Conservation (phyloP, 106 monocot species). For the Iris macrosiphon region DNA sequence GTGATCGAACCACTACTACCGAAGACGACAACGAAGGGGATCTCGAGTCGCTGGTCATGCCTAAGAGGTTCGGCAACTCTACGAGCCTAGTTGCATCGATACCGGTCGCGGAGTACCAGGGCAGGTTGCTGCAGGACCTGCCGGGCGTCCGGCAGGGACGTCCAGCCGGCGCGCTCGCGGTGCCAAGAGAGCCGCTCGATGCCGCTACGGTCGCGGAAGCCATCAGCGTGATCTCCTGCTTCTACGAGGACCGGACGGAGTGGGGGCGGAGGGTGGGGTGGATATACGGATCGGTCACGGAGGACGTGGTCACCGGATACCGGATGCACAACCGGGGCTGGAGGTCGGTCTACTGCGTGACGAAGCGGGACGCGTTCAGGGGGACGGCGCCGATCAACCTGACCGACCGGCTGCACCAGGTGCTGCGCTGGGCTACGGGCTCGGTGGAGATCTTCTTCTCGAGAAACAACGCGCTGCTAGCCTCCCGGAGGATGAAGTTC, state of each 20-base stretch:
- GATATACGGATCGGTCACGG: slow-evolving; percentile 97
- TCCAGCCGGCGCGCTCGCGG: slow-evolving; percentile 66
- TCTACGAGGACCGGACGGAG: slow-evolving; percentile 89
- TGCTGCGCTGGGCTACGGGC: slow-evolving; percentile 96
- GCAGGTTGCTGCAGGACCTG: slow-evolving; percentile 76
- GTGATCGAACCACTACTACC: slow-evolving; percentile 17
- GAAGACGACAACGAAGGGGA: slow-evolving; percentile 34
- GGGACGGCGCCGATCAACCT: slow-evolving; percentile 97
- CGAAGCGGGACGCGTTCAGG: slow-evolving; percentile 80
- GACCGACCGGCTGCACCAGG: slow-evolving; percentile 91
- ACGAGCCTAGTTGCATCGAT: slow-evolving; percentile 57
- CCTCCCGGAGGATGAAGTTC: slow-evolving; percentile 77
- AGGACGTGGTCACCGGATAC: slow-evolving; percentile 97
- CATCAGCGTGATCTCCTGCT: slow-evolving; percentile 85
- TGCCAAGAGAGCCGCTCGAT: slow-evolving; percentile 81
- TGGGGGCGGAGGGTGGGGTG: slow-evolving; percentile 89
- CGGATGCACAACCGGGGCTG: slow-evolving; percentile 98
- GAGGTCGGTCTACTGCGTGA: slow-evolving; percentile 88
- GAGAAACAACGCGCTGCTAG: slow-evolving; percentile 84
- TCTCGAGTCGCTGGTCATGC: slow-evolving; percentile 42
- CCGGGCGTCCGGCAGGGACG: slow-evolving; percentile 48
- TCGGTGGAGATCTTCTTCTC: slow-evolving; percentile 99
- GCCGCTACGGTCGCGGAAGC: slow-evolving; percentile 87
- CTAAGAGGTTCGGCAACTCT: slow-evolving; percentile 75
- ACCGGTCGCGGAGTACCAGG: slow-evolving; percentile 88